phyloP scores from a whole-genome alignment of 805 yeast genomes.

The Metschnikowia anglica region DNA sequence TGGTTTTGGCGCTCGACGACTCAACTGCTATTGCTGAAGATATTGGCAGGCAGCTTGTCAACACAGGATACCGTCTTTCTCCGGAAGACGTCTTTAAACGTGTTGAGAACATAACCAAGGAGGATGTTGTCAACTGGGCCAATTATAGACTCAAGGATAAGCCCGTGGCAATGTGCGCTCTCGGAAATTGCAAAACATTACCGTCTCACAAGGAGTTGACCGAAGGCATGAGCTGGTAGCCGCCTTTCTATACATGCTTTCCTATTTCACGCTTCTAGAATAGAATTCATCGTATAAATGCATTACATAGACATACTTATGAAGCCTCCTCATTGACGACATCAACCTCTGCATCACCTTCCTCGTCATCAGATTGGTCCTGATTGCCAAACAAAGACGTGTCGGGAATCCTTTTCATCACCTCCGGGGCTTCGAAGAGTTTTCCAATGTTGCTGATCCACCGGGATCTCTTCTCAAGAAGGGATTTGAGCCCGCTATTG shows the following conservation, averaged over 20 bases:
- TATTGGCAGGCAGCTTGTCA: constrained; percentile 94
- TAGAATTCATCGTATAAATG: neutral
- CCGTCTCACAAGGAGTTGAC: constrained; percentile 65
- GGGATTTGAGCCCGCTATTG: constrained; percentile 71
- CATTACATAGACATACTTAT: neutral
- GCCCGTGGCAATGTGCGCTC: constrained; percentile 87
- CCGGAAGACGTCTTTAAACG: constrained; percentile 74
- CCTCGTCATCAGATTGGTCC: constrained; percentile 34
- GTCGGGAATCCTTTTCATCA: constrained; percentile 75
- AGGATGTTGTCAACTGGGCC: constrained; percentile 87
- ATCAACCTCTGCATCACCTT: constrained; percentile 32
- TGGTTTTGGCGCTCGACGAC: constrained; percentile 86
- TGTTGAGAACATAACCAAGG: constrained; percentile 73
- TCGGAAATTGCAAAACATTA: constrained; percentile 74
- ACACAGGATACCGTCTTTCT: constrained; percentile 77
- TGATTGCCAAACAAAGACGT: constrained; percentile 52
- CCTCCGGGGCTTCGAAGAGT: constrained; percentile 62
- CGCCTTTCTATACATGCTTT: neutral
- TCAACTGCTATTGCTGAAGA: constrained; percentile 96
- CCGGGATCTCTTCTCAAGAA: constrained; percentile 79
- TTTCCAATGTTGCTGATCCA: constrained; percentile 93
- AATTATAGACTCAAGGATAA: constrained; percentile 71
- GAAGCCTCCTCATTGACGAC: constrained; percentile 19
- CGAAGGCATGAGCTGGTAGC: constrained; percentile 33
- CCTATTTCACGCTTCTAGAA: neutral